phyloP scores from a whole-genome alignment of 179 eudicot genomes.

The Beta corolliflora region DNA sequence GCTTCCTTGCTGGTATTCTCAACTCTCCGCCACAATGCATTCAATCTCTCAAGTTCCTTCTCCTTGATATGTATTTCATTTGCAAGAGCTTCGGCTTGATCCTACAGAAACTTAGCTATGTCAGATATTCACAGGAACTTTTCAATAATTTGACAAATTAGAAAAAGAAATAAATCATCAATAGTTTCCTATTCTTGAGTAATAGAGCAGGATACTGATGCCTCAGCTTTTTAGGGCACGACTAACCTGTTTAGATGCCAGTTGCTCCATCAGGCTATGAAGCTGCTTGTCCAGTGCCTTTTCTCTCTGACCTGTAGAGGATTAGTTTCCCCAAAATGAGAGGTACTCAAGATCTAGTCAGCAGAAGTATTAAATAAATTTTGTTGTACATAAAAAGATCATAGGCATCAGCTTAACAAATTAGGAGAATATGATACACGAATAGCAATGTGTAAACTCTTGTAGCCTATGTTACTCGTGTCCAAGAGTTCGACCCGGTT shows the following conservation, averaged over 20 bases:
- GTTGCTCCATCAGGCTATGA: constrained; percentile 90
- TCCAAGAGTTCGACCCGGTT: too few relatives aligned
- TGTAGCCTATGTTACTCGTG: not conserved
- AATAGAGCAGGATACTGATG: not conserved
- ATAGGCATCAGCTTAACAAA: not conserved
- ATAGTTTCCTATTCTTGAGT: not conserved
- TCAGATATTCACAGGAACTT: not conserved
- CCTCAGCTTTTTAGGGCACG: constrained; percentile 7
- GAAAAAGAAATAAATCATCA: not conserved
- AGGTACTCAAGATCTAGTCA: not conserved
- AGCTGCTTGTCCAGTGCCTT: constrained; percentile 91
- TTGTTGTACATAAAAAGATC: too few relatives aligned
- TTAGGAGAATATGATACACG: constrained; percentile 7
- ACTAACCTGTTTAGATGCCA: constrained; percentile 85
- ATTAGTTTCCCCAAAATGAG: constrained; percentile 1
- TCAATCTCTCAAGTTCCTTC: constrained; percentile 77
- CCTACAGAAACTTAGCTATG: constrained; percentile 37
- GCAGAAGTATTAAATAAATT: not conserved
- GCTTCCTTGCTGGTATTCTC: constrained; percentile 53
- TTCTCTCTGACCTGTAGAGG: constrained; percentile 81
- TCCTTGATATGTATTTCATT: constrained; percentile 80
- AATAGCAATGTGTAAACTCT: not conserved
- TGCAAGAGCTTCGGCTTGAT: constrained; percentile 87
- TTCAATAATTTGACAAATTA: not conserved
- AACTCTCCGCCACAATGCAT: constrained; percentile 60